Percentiles rank a stretch among this genome's conserved stretches.
Conservation (phyloP, 2,329 filamentous ascomycete genomes). For the Phyllosticta ampelicida region DNA sequence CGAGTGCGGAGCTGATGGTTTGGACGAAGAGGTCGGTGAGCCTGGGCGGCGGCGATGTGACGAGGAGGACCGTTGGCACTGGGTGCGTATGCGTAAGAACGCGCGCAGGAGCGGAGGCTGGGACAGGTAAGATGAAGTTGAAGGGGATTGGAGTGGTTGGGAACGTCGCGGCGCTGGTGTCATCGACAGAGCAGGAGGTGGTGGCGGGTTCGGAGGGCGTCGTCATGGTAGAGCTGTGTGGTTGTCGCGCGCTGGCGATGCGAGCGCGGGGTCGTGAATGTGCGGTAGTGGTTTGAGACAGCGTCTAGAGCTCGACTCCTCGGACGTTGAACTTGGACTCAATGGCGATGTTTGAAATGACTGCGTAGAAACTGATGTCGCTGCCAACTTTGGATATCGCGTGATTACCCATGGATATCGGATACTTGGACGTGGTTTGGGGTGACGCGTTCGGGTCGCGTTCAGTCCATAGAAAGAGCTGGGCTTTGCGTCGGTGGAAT, state of each 20-base stretch:
- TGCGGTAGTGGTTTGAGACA: background rate
- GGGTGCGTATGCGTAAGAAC: slow-evolving; percentile 1
- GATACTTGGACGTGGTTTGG: background rate
- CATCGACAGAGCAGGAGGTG: background rate
- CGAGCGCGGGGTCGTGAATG: background rate
- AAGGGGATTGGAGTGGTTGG: slow-evolving; percentile 2
- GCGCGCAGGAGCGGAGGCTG: background rate
- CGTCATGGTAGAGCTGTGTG: background rate
- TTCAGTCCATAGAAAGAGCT: background rate
- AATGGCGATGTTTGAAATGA: too few species aligned
- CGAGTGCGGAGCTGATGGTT: background rate
- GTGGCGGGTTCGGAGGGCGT: background rate
- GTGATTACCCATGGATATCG: too few species aligned
- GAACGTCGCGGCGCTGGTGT: background rate
- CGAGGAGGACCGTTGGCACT: background rate
- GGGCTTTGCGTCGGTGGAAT: background rate
- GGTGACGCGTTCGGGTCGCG: background rate
- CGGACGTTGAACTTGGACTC: too few species aligned
- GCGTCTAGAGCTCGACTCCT: background rate
- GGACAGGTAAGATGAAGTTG: slow-evolving; percentile 4
- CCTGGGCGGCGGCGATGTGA: background rate
- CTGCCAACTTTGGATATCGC: too few species aligned
- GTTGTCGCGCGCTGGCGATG: too few species aligned
- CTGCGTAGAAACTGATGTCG: too few species aligned
- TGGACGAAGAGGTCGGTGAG: slow-evolving; percentile 5